Conservation (phyloP, 371 early-diverging fungal genomes). For the Mortierella sp. region DNA sequence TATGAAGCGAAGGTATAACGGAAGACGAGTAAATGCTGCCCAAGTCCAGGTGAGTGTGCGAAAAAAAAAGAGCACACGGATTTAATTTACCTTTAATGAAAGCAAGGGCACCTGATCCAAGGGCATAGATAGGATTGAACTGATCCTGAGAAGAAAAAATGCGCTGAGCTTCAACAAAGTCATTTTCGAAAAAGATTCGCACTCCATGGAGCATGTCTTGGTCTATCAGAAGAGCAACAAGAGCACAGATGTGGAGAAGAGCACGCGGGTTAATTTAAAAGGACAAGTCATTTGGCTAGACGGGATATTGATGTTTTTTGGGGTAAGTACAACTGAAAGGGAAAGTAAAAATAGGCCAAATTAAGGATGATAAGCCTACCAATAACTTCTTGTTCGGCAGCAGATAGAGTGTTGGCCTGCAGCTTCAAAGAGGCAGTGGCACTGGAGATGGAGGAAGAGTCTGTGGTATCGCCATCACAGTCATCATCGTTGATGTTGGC, state of each 20-base stretch:
- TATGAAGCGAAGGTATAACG: no score
- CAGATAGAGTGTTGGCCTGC: conserved; percentile 61
- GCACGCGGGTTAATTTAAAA: background rate
- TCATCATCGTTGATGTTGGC: conserved; percentile 33
- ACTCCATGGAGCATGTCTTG: conserved; percentile 64
- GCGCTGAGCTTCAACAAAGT: conserved; percentile 63
- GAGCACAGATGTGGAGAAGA: conserved; percentile 1
- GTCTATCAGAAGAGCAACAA: conserved; percentile 54
- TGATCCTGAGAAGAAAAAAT: conserved; percentile 52
- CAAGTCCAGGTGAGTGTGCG: no score
- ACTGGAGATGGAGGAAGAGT: conserved; percentile 18
- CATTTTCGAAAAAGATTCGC: conserved; percentile 66
- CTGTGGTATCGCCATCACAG: conserved; percentile 5
- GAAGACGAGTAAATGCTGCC: no score
- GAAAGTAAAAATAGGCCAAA: background rate
- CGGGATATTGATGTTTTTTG: no score
- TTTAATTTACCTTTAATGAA: conserved; percentile 50
- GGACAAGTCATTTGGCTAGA: no score
- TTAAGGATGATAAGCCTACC: conserved; percentile 50
- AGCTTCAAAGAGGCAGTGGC: conserved; percentile 12
- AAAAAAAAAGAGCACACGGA: no score
- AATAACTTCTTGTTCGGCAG: conserved; percentile 63
- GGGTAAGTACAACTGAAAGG: background rate
- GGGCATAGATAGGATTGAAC: conserved; percentile 46
- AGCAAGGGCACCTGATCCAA: conserved; percentile 52